A percentile compares a stretch with the other conserved stretches of the same genome.
These are phyloP conservation scores for Oxyria digyna DNA, from an alignment of 148 eudicot genomes.

Conservation along the genomic window DNA sequence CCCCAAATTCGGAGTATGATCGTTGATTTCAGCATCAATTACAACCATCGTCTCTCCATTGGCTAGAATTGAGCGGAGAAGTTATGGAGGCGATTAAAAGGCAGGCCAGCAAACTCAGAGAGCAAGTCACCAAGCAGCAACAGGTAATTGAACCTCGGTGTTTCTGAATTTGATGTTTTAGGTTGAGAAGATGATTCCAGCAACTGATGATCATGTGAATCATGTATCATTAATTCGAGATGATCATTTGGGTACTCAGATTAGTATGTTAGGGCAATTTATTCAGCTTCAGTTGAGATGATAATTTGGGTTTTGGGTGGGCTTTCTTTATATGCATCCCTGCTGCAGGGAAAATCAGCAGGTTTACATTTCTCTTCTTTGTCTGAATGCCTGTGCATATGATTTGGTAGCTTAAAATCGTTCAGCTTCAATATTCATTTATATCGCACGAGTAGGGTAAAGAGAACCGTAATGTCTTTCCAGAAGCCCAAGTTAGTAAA, in stretches of 20 bases:
- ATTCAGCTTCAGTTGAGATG: no score
- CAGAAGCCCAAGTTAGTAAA: no score
- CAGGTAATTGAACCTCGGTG: slow-evolving; percentile 33
- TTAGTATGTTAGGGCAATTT: no score
- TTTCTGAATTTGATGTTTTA: background rate
- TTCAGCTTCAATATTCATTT: background rate
- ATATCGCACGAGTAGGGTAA: background rate
- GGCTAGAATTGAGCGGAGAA: background rate
- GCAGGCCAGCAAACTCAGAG: slow-evolving; percentile 77
- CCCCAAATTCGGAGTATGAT: background rate
- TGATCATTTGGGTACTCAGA: no score
- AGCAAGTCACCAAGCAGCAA: slow-evolving; percentile 85
- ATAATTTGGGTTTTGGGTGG: no score
- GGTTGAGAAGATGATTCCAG: no score
- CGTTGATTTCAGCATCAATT: background rate
- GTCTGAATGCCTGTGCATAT: background rate
- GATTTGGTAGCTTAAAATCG: background rate
- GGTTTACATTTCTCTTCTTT: no score
- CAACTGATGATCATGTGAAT: no score
- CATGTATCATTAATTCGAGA: no score
- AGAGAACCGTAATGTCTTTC: no score
- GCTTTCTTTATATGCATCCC: no score
- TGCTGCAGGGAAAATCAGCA: no score
- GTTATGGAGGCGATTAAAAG: slow-evolving; percentile 76
- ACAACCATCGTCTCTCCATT: background rate